A percentile compares a stretch with the other conserved stretches of the same genome.
Evolutionary conservation across 1,284 basidiomycete species (phyloP).

Genomic region (Irpex sp.): DNA sequence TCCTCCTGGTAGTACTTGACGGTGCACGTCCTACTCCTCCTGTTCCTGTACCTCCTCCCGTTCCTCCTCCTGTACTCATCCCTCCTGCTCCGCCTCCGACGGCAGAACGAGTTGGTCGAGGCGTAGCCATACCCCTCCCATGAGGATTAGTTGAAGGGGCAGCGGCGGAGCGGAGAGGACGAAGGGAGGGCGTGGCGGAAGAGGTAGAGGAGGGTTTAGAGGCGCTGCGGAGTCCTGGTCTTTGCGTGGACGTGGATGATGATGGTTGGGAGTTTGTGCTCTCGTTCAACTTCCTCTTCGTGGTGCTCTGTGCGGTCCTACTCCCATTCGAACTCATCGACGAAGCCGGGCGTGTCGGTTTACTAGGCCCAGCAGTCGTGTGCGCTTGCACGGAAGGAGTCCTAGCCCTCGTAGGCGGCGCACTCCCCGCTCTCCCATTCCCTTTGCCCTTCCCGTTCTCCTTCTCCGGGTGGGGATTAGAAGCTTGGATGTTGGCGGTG

Average conservation of each 20-base stretch:
- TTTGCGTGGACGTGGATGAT: too few species aligned
- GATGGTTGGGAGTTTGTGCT: not conserved
- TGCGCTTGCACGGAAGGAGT: slow-evolving; percentile 39
- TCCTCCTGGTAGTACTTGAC: too few species aligned
- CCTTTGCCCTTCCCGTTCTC: slow-evolving; percentile 60
- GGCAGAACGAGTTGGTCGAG: not conserved
- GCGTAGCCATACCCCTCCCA: not conserved
- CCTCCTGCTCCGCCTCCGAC: not conserved
- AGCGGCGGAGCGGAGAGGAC: not conserved
- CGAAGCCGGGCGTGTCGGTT: too few species aligned
- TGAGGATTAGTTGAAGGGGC: too few species aligned
- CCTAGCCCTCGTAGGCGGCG: slow-evolving; percentile 55
- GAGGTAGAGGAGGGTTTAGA: not conserved
- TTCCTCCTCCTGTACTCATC: too few species aligned
- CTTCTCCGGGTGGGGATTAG: slow-evolving; percentile 43
- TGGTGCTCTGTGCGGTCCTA: too few species aligned
- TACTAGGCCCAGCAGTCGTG: too few species aligned
- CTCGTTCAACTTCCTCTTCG: not conserved
- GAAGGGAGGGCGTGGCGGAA: not conserved
- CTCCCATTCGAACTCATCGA: too few species aligned
- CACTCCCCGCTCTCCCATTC: slow-evolving; percentile 33
- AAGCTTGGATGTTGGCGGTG: slow-evolving; percentile 53
- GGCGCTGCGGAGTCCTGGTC: not conserved
- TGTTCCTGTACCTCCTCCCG: too few species aligned
- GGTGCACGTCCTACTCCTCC: too few species aligned